phyloP scores from a whole-genome alignment of 345 rosid species.

The Arabis alpina region DNA sequence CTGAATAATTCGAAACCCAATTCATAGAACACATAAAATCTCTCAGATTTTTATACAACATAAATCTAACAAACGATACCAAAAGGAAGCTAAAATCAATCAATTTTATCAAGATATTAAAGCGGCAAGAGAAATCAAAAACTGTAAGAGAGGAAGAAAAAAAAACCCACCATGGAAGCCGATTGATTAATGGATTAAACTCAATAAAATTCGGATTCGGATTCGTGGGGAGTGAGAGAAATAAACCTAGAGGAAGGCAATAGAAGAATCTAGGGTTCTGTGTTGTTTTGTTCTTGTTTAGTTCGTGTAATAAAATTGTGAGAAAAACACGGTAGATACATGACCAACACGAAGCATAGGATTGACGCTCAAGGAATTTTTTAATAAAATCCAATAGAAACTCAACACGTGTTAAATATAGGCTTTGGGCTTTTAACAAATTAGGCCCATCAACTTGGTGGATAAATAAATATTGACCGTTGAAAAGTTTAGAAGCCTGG shows the following conservation, averaged over 20 bases:
- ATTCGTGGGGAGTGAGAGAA: background rate
- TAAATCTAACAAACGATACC: background rate
- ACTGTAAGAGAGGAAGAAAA: background rate
- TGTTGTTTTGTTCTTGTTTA: conserved; percentile 15
- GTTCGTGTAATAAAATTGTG: conserved; percentile 18
- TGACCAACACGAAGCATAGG: conserved; percentile 25
- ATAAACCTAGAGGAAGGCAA: conserved; percentile 5
- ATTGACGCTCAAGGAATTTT: conserved; percentile 31
- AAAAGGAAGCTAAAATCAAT: conserved; percentile 6
- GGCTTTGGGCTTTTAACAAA: conserved; percentile 10
- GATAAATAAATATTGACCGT: background rate
- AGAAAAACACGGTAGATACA: conserved; percentile 7
- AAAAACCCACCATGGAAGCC: conserved; percentile 35
- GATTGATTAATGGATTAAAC: conserved; percentile 9
- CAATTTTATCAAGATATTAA: background rate
- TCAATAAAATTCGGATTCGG: conserved; percentile 3
- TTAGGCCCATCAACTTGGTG: conserved; percentile 7
- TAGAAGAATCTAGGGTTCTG: conserved; percentile 41
- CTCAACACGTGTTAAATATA: background rate
- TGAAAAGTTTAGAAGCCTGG: background rate
- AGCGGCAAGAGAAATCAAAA: background rate
- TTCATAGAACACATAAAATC: background rate
- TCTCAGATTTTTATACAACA: background rate
- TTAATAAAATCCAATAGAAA: background rate
- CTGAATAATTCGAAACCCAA: conserved; percentile 1